These are phyloP conservation scores for Aaosphaeria pasadenensis DNA, from an alignment of 2,329 filamentous ascomycete genomes.

Conservation along the genomic window DNA sequence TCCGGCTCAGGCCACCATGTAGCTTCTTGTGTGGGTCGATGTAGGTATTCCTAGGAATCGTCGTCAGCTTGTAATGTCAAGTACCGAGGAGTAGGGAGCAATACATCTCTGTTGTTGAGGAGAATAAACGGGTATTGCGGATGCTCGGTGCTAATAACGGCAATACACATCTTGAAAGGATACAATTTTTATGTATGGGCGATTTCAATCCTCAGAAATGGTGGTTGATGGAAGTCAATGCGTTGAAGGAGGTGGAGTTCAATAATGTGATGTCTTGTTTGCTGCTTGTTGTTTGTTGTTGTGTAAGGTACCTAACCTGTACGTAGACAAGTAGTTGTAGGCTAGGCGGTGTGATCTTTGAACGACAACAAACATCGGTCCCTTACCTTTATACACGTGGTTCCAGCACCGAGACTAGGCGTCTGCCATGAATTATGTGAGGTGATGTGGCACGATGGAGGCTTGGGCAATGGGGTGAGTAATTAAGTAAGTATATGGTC, in stretches of 20 bases:
- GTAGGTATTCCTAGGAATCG: slow-evolving; percentile 55
- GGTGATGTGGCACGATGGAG: slow-evolving; percentile 25
- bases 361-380: not conserved
- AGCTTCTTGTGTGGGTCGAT: slow-evolving; percentile 57
- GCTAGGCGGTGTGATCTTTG: not conserved
- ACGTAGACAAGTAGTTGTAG: too few relatives aligned
- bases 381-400: slow-evolving; percentile 27
- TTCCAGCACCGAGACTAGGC: slow-evolving; percentile 11
- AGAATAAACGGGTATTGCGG: slow-evolving; percentile 50
- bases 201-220: too few relatives aligned
- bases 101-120: slow-evolving; percentile 50
- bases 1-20: slow-evolving; percentile 59
- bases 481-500: not conserved
- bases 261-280: too few relatives aligned
- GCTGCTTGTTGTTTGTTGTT: too few relatives aligned
- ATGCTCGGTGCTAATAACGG: slow-evolving; percentile 47
- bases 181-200: not conserved
- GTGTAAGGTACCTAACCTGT: too few relatives aligned
- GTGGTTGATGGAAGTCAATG: too few relatives aligned
- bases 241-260: too few relatives aligned
- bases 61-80: slow-evolving; percentile 4
- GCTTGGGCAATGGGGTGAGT: slow-evolving; percentile 6
- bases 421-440: slow-evolving; percentile 14
- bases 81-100: not conserved
- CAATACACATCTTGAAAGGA: slow-evolving; percentile 47